Base-by-base conservation (phyloP, 1,139 yeast species). In the Petasospora rhodanensis region DNA sequence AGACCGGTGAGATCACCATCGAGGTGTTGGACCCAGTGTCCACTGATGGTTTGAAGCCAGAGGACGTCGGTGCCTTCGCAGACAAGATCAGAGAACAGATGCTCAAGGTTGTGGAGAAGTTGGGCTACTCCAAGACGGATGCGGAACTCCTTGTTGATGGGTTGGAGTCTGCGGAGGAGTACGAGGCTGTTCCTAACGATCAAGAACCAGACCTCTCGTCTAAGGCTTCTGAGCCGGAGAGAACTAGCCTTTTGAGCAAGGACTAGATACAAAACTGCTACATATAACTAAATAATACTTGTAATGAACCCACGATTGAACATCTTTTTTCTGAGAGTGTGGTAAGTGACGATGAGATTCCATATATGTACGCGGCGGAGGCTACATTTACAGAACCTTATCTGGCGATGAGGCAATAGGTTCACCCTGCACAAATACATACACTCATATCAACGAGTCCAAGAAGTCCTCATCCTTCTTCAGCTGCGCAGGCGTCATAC, bases 21-120 rank as follows among this genome's bases (percentile, higher is more conserved):
- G 79, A 74, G 47, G 86, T 82, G 4, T 62, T 82, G 47, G 79
- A 80, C 32, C 86, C 91, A 22, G 65, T 81, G 36, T 50, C 73
- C 4, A 79, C 89, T 5, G 67, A 64, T 4, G 69, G 69, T 15
- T 56, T 81, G 47, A 71, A 79, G 18, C 42, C 52, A 8, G 86
- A 79, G 21, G 79, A 80, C 36, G 76, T 83, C 18, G 62, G 70
- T 25, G 62, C 57, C 5, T 67, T 81, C 35, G 59, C 75, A 14
- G 59, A 62, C 7, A 57, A 56, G 10, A 58, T 70, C 5, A 54
- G 68, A 37, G 58, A 57, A 1, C 38, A 44, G 19, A 71, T 72
- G 77, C 43, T 59, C 11, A 44, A 50, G 4, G 70, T 59, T 21
- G 47, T 70, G 17, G 35, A 45, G 15, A 54, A 53, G 20, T 37